Conservation (phyloP, 2,329 filamentous ascomycete genomes). For the Hymenoscyphus salicellus region DNA sequence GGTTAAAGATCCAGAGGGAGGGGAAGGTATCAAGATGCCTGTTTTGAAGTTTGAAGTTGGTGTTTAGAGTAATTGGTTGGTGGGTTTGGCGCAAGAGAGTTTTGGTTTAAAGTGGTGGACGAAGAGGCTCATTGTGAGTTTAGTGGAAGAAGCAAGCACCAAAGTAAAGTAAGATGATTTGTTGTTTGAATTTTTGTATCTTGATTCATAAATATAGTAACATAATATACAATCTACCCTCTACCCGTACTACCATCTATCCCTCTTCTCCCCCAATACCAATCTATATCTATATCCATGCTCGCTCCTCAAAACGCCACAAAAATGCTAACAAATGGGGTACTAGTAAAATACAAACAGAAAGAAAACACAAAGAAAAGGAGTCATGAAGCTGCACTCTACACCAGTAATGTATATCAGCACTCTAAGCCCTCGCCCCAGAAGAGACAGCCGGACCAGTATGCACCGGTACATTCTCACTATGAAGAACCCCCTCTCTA, state of each 20-base stretch:
- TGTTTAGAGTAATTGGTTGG: not conserved
- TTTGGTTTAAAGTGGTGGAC: not conserved
- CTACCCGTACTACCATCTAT: not conserved
- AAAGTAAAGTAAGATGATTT: too few relatives aligned
- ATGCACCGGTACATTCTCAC: constrained; percentile 1
- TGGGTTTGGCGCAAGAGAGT: not conserved
- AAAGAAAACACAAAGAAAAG: not conserved
- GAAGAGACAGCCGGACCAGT: not conserved
- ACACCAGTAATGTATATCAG: not conserved
- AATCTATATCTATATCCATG: not conserved
- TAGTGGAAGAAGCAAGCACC: too few relatives aligned
- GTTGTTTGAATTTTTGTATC: not conserved
- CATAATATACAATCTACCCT: not conserved
- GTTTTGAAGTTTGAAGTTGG: not conserved
- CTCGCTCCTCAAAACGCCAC: not conserved
- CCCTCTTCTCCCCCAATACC: not conserved
- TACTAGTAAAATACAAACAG: not conserved
- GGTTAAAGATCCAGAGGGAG: not conserved
- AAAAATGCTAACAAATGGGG: not conserved
- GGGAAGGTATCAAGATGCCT: not conserved
- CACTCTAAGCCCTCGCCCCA: not conserved
- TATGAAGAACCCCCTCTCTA: constrained; percentile 2
- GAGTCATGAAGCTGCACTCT: too few relatives aligned
- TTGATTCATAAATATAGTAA: not conserved
- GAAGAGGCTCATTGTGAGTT: too few relatives aligned